A percentile compares a stretch with the other conserved stretches of the same genome.
These are phyloP conservation scores for Eragrostis curvula DNA, from an alignment of 176 grass and related monocot species.

Conservation along the genomic window DNA sequence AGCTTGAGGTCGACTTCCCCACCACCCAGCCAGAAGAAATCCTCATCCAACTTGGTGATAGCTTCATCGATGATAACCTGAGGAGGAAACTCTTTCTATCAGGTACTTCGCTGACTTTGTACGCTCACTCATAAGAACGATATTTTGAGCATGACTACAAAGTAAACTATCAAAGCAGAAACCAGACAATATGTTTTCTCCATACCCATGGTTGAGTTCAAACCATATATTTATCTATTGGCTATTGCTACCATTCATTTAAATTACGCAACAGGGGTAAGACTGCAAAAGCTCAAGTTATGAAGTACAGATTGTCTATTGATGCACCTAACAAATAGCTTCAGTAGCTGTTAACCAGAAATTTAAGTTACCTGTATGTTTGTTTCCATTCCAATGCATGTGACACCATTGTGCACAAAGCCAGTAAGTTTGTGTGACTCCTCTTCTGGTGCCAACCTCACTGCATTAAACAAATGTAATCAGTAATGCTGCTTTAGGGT, in stretches of 20 bases:
- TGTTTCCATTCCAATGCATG: constrained; percentile 91
- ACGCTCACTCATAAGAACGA: background rate
- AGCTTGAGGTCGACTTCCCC: constrained; percentile 96
- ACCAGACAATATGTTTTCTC: background rate
- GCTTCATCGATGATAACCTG: constrained; percentile 97
- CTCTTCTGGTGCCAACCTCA: constrained; percentile 94
- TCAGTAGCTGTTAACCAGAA: constrained; percentile 8
- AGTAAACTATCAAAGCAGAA: background rate
- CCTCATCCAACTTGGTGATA: constrained; percentile 76
- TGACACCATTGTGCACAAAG: constrained; percentile 89
- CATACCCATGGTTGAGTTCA: background rate
- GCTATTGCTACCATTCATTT: background rate
- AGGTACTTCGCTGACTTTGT: constrained; percentile 33
- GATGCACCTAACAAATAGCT: constrained; percentile 16
- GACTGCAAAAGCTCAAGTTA: constrained; percentile 20
- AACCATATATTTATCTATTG: constrained; percentile 5
- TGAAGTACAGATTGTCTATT: constrained; percentile 12
- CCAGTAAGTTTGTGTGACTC: constrained; percentile 90
- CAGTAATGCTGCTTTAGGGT: constrained; percentile 6
- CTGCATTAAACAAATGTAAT: constrained; percentile 58
- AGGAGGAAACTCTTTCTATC: constrained; percentile 14
- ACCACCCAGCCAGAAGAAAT: constrained; percentile 95
- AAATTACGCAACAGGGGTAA: background rate
- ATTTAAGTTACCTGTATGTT: constrained; percentile 72
- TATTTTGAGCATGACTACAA: constrained; percentile 18